A percentile compares a stretch with the other conserved stretches of the same genome.
Evolutionary conservation across 2,329 filamentous ascomycete species (phyloP).

Genomic region (Tetracladium maxilliforme): DNA sequence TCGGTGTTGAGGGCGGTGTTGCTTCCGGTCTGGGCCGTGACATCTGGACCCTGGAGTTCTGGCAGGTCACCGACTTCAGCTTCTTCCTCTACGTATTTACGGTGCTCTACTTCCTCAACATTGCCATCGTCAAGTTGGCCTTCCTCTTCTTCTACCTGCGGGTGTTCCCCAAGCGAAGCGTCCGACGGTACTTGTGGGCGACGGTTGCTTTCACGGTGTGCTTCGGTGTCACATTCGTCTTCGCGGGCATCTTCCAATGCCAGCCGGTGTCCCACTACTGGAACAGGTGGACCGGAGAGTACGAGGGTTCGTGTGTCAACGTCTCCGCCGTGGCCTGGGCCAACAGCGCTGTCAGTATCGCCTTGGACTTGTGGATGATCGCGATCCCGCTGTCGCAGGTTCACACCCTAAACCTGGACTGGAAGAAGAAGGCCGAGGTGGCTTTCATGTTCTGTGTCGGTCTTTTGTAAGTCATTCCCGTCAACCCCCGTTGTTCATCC

Average conservation of each 20-base stretch:
- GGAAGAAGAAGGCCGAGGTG: constrained; percentile 32
- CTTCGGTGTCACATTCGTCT: constrained; percentile 24
- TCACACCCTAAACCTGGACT: constrained; percentile 23
- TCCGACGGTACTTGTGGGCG: constrained; percentile 25
- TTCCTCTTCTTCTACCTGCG: constrained; percentile 39
- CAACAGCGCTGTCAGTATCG: constrained; percentile 36
- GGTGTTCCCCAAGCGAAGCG: constrained; percentile 29
- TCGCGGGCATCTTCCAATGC: constrained; percentile 33
- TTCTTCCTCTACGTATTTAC: too few species aligned
- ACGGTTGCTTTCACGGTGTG: constrained; percentile 22
- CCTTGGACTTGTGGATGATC: constrained; percentile 35
- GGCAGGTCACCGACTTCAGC: too few species aligned
- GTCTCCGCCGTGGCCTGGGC: constrained; percentile 33
- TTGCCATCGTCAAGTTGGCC: too few species aligned
- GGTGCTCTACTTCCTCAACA: too few species aligned
- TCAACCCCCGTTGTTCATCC: not conserved
- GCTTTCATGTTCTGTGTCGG: constrained; percentile 34
- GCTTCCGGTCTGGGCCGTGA: too few species aligned
- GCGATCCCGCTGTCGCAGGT: constrained; percentile 31
- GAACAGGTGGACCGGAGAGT: constrained; percentile 32
- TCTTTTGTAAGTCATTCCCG: constrained; percentile 14
- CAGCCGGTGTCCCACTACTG: constrained; percentile 34
- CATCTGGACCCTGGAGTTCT: too few species aligned
- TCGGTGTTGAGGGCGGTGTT: too few species aligned
- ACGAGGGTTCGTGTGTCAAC: constrained; percentile 30